Percentiles rank a stretch among this genome's conserved stretches.
Conservation (phyloP, 805 yeast species). For the Candida chauliodis region DNA sequence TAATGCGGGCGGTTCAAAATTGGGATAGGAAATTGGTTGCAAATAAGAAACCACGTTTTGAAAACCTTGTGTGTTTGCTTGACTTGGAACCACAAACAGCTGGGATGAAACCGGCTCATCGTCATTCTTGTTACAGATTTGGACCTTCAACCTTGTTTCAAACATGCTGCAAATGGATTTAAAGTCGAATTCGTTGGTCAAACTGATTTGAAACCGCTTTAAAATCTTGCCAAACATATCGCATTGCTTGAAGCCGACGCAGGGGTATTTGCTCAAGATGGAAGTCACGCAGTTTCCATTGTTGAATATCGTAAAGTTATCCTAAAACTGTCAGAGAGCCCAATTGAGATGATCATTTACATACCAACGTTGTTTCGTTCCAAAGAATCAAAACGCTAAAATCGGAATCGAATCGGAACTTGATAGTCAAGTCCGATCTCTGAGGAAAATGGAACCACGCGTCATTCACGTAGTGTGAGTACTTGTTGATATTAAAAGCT, state of each 20-base stretch:
- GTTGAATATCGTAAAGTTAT: slow-evolving; percentile 1
- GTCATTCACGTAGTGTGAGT: slow-evolving; percentile 8
- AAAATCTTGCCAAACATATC: slow-evolving; percentile 17
- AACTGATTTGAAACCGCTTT: slow-evolving; percentile 28
- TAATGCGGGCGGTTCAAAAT: background rate
- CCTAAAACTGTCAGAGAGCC: too few relatives aligned
- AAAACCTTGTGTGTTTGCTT: background rate
- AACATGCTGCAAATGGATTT: slow-evolving; percentile 10
- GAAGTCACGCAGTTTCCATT: slow-evolving; percentile 11
- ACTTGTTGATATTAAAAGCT: slow-evolving; percentile 10
- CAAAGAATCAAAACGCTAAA: slow-evolving; percentile 13
- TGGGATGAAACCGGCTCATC: slow-evolving; percentile 2
- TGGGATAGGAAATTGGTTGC: background rate
- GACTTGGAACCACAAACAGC: slow-evolving; percentile 1
- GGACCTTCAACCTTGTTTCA: slow-evolving; percentile 1
- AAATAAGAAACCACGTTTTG: background rate
- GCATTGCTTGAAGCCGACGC: slow-evolving; percentile 25
- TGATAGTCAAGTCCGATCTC: slow-evolving; percentile 19
- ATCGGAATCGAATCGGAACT: slow-evolving; percentile 11
- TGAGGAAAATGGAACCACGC: slow-evolving; percentile 33
- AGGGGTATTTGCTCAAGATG: slow-evolving; percentile 21
- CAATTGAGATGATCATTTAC: too few relatives aligned
- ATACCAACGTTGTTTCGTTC: slow-evolving; percentile 19
- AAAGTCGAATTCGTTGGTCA: slow-evolving; percentile 13
- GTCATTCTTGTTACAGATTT: background rate